Evolutionary conservation across 2,329 filamentous ascomycete species (phyloP), one percentile per base, ranked within the genome.

Genomic region (Botrytis squamosa): DNA sequence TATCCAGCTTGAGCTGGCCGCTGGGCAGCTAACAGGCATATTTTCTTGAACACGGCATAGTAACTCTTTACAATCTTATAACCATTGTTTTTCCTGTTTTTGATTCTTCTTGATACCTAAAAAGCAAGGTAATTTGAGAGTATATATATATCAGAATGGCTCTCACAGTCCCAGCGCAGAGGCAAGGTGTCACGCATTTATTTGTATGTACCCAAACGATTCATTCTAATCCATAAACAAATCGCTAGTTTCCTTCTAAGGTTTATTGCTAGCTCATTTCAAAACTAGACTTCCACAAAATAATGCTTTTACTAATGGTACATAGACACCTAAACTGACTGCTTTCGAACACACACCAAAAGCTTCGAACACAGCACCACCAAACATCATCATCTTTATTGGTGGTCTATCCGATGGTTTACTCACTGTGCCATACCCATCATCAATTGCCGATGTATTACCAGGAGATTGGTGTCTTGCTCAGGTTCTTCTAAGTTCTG

Each of bases 401-500:
- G 87, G 86, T 72, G 88, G 88, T 55, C 84, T 90, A 42, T 84
- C 83, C 62, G 87, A 89, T 77, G 86, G 86, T 33, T 81, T 87
- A 40, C 82, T 85, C 62, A 86, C 84, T 4, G 84, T 87, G 18
- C 77, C 81, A 1, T 89, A 89, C 78, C 82, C 85, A 0, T 77
- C 83, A 49, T 74, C 78, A 1, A 82, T 89, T 49, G 75, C 80
- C 29, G 64, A 76, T 46, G 73, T 77, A 22, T 77, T 82, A 12
- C 78, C 80, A 68, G 62, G 76, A 40, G 79, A 76, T 70, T 89
- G 87, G 87, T 79, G 78, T 10, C 79, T 89, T 10, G 83, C 84
- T 44, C 83, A 87, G 78, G 81, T 84, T 8, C 77, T 84, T n/a
- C 80, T 86, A 59, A 82, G 83, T 36, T 86, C 85, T 16, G 80